Evolutionary conservation across 169 alveolate species (phyloP).

Genomic region (Eimeria sp.): DNA sequence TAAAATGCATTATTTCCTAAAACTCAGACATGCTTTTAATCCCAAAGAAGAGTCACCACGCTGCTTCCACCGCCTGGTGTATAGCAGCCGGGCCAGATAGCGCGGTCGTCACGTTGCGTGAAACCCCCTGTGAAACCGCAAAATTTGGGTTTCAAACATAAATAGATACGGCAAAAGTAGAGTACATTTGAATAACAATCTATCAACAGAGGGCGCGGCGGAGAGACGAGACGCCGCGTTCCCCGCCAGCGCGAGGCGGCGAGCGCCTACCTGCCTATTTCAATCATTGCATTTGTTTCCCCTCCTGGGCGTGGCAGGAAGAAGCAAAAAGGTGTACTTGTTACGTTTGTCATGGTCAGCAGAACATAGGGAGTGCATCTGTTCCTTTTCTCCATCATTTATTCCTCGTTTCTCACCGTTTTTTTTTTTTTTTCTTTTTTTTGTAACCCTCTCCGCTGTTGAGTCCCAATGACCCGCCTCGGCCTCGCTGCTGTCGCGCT

Average conservation of each 20-base stretch:
- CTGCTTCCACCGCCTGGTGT: no score
- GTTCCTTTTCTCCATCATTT: no score
- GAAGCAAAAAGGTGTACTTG: background rate
- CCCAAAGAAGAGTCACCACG: no score
- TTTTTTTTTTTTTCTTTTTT: no score
- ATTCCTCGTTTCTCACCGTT: background rate
- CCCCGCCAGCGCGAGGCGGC: background rate
- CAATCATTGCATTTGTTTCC: background rate
- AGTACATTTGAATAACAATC: background rate
- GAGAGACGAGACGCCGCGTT: constrained; percentile 17
- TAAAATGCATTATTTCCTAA: no score
- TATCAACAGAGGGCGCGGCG: background rate
- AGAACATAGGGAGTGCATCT: background rate
- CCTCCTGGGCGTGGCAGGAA: background rate
- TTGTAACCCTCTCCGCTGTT: background rate
- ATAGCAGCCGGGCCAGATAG: no score
- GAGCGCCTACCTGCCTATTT: background rate
- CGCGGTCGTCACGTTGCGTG: no score
- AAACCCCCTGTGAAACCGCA: no score
- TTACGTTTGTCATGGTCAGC: background rate
- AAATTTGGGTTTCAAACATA: background rate
- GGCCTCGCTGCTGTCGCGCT: constrained; percentile 25
- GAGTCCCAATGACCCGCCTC: constrained; percentile 28
- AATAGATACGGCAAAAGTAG: no score
- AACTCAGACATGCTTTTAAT: no score